Evolutionary conservation across 176 grass and related monocot species (phyloP).

Genomic region (Themeda triandra): DNA sequence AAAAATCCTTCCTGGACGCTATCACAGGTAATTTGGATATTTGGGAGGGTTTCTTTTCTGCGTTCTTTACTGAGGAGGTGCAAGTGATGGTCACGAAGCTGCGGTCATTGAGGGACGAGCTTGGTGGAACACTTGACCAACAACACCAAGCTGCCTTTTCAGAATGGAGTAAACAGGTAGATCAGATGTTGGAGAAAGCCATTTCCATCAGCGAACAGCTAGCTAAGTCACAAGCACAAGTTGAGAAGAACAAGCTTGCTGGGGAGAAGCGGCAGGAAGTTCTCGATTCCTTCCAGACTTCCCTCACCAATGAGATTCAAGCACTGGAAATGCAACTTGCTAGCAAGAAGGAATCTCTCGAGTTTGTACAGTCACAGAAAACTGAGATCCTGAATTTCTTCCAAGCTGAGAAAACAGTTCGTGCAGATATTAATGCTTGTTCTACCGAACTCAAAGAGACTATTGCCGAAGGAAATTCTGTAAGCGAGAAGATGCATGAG

Average conservation of each 20-base stretch:
- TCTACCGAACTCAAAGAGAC: too few relatives aligned
- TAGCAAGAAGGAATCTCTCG: too few relatives aligned
- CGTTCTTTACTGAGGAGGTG: background rate
- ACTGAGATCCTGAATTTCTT: too few relatives aligned
- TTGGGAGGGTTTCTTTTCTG: background rate
- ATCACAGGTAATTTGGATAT: background rate
- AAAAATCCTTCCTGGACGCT: background rate
- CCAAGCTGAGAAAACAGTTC: too few relatives aligned
- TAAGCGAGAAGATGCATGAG: too few relatives aligned
- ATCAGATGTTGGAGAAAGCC: background rate
- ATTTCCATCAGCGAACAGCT: background rate
- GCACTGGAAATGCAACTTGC: background rate
- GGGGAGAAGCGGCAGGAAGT: background rate
- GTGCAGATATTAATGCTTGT: too few relatives aligned
- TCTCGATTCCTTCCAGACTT: background rate
- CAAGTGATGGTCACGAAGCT: background rate
- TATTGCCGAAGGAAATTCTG: too few relatives aligned
- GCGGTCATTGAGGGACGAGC: background rate
- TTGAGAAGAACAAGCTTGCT: background rate
- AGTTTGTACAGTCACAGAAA: too few relatives aligned
- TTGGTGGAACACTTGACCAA: background rate
- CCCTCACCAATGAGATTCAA: background rate
- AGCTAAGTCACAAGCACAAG: background rate
- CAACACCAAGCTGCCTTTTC: background rate
- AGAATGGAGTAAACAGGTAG: too few relatives aligned